phyloP scores from a whole-genome alignment of 176 grass and related monocot species.

The Hsuehochloa calcarea region DNA sequence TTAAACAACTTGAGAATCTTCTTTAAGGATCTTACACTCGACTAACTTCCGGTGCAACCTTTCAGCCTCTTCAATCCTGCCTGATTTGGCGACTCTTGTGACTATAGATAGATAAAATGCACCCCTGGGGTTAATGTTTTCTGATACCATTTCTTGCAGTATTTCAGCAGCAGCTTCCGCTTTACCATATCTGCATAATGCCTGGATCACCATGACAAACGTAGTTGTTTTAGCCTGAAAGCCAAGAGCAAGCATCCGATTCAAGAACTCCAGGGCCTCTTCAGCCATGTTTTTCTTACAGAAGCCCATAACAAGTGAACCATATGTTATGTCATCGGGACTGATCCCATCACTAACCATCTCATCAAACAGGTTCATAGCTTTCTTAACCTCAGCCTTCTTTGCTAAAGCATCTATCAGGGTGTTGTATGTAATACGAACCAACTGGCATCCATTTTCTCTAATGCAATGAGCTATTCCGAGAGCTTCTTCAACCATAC shows the following conservation, averaged over 20 bases:
- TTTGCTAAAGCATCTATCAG: slow-evolving; percentile 75
- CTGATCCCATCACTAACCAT: slow-evolving; percentile 54
- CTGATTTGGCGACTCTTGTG: slow-evolving; percentile 55
- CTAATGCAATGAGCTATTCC: slow-evolving; percentile 53
- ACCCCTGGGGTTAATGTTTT: slow-evolving; percentile 32
- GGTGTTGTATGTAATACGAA: slow-evolving; percentile 69
- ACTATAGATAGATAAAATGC: slow-evolving; percentile 52
- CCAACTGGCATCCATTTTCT: slow-evolving; percentile 50
- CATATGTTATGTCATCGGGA: slow-evolving; percentile 65
- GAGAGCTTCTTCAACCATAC: slow-evolving; percentile 62
- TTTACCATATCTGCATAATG: slow-evolving; percentile 60
- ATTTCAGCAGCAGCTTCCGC: slow-evolving; percentile 56
- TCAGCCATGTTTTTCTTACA: slow-evolving; percentile 60
- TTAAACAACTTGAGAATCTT: slow-evolving; percentile 31
- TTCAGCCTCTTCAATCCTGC: slow-evolving; percentile 47
- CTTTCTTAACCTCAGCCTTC: slow-evolving; percentile 49
- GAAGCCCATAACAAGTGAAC: slow-evolving; percentile 74
- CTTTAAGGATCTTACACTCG: slow-evolving; percentile 48
- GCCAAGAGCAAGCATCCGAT: slow-evolving; percentile 49
- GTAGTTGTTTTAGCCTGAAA: slow-evolving; percentile 65
- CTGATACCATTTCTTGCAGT: slow-evolving; percentile 48
- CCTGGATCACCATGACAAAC: slow-evolving; percentile 58
- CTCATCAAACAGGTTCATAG: slow-evolving; percentile 61
- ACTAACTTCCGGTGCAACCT: slow-evolving; percentile 45
- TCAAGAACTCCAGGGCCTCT: slow-evolving; percentile 51